phyloP scores from a whole-genome alignment of 1,139 yeast genomes.

The Saccharomycopsis crataegensis region DNA sequence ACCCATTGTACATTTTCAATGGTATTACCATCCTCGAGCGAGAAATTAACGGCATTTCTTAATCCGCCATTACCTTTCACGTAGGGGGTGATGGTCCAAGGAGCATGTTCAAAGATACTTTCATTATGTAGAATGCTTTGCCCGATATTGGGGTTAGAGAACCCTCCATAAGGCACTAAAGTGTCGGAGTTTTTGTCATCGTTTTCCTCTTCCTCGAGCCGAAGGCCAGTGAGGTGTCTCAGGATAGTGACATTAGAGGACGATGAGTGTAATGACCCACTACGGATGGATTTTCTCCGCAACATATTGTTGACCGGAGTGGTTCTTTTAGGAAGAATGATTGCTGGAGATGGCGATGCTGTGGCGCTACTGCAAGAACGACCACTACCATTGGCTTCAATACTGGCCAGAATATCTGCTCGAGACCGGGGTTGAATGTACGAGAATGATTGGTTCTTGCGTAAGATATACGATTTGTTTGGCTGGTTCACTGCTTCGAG shows the following conservation, averaged over 20 bases:
- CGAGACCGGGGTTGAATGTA: slow-evolving; percentile 22
- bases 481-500: slow-evolving; percentile 14
- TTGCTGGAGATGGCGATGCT: neutral
- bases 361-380: neutral
- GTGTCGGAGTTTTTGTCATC: slow-evolving; percentile 18
- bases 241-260: neutral
- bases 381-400: neutral
- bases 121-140: slow-evolving; percentile 36
- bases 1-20: slow-evolving; percentile 60
- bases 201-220: neutral
- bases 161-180: slow-evolving; percentile 74
- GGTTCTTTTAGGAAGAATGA: neutral
- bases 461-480: slow-evolving; percentile 8
- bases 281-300: no score
- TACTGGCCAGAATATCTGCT: slow-evolving; percentile 14
- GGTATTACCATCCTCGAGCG: slow-evolving; percentile 41
- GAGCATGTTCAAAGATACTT: slow-evolving; percentile 60
- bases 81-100: slow-evolving; percentile 66
- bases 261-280: no score
- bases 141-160: slow-evolving; percentile 48
- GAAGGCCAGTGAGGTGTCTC: neutral
- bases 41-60: slow-evolving; percentile 72
- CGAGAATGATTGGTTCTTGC: slow-evolving; percentile 18
- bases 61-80: slow-evolving; percentile 86
- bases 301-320: neutral